Conservation (phyloP, 2,329 filamentous ascomycete species). For the Chaetomiaceae sp. region DNA sequence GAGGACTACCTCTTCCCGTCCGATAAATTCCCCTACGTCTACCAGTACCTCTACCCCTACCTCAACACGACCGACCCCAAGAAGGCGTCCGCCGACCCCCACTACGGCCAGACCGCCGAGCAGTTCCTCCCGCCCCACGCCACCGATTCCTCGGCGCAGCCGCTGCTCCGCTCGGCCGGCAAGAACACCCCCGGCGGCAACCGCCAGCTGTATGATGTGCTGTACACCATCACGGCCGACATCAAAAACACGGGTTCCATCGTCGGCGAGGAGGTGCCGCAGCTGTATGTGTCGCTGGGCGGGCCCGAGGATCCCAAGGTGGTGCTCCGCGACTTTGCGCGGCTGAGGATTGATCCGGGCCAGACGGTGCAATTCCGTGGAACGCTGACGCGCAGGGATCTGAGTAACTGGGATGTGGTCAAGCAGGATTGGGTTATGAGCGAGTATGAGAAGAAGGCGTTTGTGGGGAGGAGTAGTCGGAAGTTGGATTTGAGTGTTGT, state of each 20-base stretch:
- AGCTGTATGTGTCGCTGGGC: constrained; percentile 77
- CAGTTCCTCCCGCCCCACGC: constrained; percentile 59
- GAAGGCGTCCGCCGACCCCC: constrained; percentile 52
- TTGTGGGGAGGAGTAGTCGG: constrained; percentile 52
- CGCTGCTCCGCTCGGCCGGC: constrained; percentile 46
- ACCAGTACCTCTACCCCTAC: constrained; percentile 65
- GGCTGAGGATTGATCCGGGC: constrained; percentile 68
- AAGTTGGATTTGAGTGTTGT: constrained; percentile 39
- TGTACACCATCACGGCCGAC: constrained; percentile 63
- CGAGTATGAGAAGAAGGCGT: constrained; percentile 48
- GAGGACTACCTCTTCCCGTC: constrained; percentile 65
- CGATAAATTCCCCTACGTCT: constrained; percentile 46
- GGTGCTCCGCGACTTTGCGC: constrained; percentile 76
- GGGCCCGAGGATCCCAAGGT: constrained; percentile 65
- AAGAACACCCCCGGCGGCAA: constrained; percentile 56
- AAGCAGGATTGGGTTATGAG: constrained; percentile 80
- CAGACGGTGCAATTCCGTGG: constrained; percentile 61
- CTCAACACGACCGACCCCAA: constrained; percentile 56
- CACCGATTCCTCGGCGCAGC: constrained; percentile 52
- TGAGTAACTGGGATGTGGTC: constrained; percentile 79
- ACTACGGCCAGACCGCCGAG: constrained; percentile 55
- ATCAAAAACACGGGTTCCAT: constrained; percentile 67
- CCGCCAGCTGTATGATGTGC: constrained; percentile 59
- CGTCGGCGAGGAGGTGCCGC: constrained; percentile 66
- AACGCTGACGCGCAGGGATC: constrained; percentile 70